Evolutionary conservation across 148 eudicot species (phyloP).

Genomic region (Silene uniflora): DNA sequence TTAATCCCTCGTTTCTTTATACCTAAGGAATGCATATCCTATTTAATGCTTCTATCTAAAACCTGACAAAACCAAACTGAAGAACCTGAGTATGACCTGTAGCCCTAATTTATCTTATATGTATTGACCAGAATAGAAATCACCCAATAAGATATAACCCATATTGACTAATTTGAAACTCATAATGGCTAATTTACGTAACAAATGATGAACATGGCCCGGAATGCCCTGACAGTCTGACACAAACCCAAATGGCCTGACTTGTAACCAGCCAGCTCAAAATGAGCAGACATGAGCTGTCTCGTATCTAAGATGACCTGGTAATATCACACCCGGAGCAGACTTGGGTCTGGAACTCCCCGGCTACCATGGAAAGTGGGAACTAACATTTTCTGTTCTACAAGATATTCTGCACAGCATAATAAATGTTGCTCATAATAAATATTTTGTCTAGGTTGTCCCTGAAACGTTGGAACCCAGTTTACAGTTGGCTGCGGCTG

Average conservation of each 20-base stretch:
- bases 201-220: background rate
- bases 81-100: background rate
- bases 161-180: background rate
- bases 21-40: background rate
- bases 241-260: background rate
- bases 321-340: background rate
- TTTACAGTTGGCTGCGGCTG: conserved; percentile 93
- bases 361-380: background rate
- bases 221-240: too few species aligned
- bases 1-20: background rate
- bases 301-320: background rate
- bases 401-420: background rate
- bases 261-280: background rate
- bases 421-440: conserved; percentile 11
- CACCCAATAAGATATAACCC: background rate
- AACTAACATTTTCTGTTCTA: conserved; percentile 1
- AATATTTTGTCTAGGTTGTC: conserved; percentile 55
- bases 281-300: background rate
- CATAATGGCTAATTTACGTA: background rate
- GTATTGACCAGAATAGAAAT: background rate
- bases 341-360: background rate
- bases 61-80: background rate
- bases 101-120: background rate
- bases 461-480: conserved; percentile 98
- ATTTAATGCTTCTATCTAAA: background rate